phyloP scores from a whole-genome alignment of 257 asterid genomes.

The Leptodermis oblonga region DNA sequence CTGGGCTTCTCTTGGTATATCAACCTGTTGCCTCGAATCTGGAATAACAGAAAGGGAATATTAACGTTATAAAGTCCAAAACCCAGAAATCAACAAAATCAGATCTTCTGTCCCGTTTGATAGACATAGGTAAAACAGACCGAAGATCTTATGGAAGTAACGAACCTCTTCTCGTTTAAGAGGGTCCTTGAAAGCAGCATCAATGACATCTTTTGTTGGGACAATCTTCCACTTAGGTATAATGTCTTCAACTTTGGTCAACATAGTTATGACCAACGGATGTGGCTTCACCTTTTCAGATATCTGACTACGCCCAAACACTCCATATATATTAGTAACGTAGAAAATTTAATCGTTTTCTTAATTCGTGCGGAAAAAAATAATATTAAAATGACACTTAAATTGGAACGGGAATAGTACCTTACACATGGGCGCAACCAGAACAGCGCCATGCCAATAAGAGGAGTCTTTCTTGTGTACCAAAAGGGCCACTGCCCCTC shows the following conservation, averaged over 20 bases:
- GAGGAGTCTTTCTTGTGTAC: conserved; percentile 68
- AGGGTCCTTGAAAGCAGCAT: conserved; percentile 86
- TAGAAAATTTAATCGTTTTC: too few relatives aligned
- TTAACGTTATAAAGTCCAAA: too few relatives aligned
- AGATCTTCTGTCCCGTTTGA: too few relatives aligned
- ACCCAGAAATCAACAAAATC: too few relatives aligned
- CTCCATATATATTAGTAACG: not conserved
- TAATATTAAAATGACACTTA: too few relatives aligned
- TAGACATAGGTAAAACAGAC: too few relatives aligned
- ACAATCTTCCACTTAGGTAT: conserved; percentile 96
- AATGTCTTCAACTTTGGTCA: conserved; percentile 68
- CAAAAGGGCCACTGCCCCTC: conserved; percentile 84
- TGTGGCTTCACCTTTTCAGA: conserved; percentile 91
- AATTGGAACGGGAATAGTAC: conserved; percentile 21
- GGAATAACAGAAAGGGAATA: not conserved
- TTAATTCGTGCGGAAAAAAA: not conserved
- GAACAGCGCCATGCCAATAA: conserved; percentile 89
- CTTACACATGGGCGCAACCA: conserved; percentile 98
- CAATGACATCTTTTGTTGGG: conserved; percentile 76
- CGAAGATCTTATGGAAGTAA: not conserved
- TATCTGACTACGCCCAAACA: conserved; percentile 35
- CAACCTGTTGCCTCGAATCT: conserved; percentile 74
- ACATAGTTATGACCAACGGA: conserved; percentile 62
- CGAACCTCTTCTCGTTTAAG: conserved; percentile 68
- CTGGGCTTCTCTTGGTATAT: conserved; percentile 88